Conservation (phyloP, 177 flowering plant genomes). For the Vitis hybrid region DNA sequence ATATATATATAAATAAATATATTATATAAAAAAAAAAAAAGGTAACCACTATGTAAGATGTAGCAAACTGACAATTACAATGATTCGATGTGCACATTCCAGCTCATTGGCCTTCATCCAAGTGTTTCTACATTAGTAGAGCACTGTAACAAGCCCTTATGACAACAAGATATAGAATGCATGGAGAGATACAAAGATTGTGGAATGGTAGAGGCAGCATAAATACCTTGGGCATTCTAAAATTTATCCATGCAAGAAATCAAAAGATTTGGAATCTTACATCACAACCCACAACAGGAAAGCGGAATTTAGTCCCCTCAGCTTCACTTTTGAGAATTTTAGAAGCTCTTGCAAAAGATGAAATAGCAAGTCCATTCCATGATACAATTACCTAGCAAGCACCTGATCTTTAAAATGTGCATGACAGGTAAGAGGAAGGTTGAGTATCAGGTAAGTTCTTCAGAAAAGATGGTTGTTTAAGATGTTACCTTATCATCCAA, state of each 20-base stretch:
- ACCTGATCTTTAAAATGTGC: slow-evolving; percentile 10
- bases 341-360: slow-evolving; percentile 91
- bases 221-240: neutral
- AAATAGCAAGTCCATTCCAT: slow-evolving; percentile 95
- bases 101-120: too few relatives aligned
- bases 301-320: slow-evolving; percentile 46
- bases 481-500: slow-evolving; percentile 89
- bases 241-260: neutral
- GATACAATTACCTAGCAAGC: slow-evolving; percentile 80
- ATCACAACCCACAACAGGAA: slow-evolving; percentile 69
- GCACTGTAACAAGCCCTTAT: too few relatives aligned
- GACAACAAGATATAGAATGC: too few relatives aligned
- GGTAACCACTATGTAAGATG: too few relatives aligned
- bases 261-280: slow-evolving; percentile 39
- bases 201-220: neutral
- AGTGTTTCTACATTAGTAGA: too few relatives aligned
- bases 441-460: neutral
- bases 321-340: slow-evolving; percentile 66
- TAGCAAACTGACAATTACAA: too few relatives aligned
- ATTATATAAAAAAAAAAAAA: too few relatives aligned
- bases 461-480: neutral
- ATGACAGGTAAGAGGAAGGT: slow-evolving; percentile 2
- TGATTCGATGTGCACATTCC: too few relatives aligned
- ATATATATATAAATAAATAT: too few relatives aligned
- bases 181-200: too few relatives aligned